Base-by-base conservation (phyloP, 768 basidiomycete genomes). In the Coprinopsis sp. region DNA sequence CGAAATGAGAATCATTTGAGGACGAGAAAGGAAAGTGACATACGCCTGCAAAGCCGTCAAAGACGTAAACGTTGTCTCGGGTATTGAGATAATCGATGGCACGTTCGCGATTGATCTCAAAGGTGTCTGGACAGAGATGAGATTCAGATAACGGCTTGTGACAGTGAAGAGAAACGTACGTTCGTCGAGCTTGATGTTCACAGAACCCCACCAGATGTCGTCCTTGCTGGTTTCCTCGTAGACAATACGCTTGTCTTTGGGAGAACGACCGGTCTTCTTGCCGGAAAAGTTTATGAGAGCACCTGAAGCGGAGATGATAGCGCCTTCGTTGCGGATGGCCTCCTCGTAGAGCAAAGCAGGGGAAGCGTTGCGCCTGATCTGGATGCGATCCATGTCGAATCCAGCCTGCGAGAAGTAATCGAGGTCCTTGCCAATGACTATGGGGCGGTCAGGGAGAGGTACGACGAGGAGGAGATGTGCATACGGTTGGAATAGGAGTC, bases 221-320 rank as follows among this genome's bases (percentile, higher is more conserved):
- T 97, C 92, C 69, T 92, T 96, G 70, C 82, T 86, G 43, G 90
- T 87, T 57, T 98, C 94, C 67, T 99, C 96, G 64, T 76, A 98
- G 60, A 99, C 96, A 61, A 99, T 97, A 52, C 96, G 93, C 80
- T 98, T 99, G 81, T 99, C 96, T 66, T 98, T 99, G 44, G 96
- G 96, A 56, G 83, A 87, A 39, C 96, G 80, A 46, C 96, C 96
- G 2, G 96, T 98, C 78, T 99, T 99, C 78, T 97, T 98, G 23
- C 96, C 96, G 8, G 93, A 96, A 61, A 98, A 99, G 79, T 99
- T 99, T 83, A 99, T 99, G 59, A 99, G 74, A 16, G 96, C 93
- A 43, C 96, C 96, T 5, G 84, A 89, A 24, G 89, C 83, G 45
- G 96, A 94, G 70, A 99, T 88, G 73, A 99, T 90, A 58, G 96